A percentile compares a stretch with the other conserved stretches of the same genome.
phyloP scores from a whole-genome alignment of 306 rosid genomes.

The Boehmeria nivea region DNA sequence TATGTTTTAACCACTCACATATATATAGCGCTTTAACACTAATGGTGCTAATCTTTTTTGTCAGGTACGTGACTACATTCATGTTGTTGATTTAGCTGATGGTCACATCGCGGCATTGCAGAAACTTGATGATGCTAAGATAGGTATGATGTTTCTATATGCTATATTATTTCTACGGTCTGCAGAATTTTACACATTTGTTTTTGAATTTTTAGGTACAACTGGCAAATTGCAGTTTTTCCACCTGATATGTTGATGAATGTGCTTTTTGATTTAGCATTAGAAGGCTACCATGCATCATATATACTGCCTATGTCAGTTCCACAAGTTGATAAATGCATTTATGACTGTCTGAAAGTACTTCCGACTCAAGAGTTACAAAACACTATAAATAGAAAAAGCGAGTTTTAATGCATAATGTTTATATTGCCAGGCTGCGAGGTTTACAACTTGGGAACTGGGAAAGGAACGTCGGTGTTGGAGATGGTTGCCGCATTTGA shows the following conservation, averaged over 20 bases:
- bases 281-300: too few species aligned
- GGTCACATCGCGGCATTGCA: conserved; percentile 92
- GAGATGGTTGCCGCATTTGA: conserved; percentile 96
- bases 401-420: background rate
- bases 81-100: conserved; percentile 91
- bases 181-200: too few species aligned
- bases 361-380: too few species aligned
- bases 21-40: conserved; percentile 1
- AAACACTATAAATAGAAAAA: too few species aligned
- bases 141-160: conserved; percentile 43
- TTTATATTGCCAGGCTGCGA: conserved; percentile 60
- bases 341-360: too few species aligned
- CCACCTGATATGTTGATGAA: too few species aligned
- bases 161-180: background rate
- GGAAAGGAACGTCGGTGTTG: conserved; percentile 92
- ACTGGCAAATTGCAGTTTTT: too few species aligned
- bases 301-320: too few species aligned
- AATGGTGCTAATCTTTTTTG: conserved; percentile 17
- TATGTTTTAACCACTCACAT: background rate
- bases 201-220: too few species aligned
- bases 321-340: too few species aligned
- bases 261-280: too few species aligned
- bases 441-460: conserved; percentile 95
- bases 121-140: conserved; percentile 54
- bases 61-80: conserved; percentile 97